These are phyloP conservation scores for Gracilariopsis chorda DNA, from an alignment of 23 red algal species.

Conservation along the genomic window DNA sequence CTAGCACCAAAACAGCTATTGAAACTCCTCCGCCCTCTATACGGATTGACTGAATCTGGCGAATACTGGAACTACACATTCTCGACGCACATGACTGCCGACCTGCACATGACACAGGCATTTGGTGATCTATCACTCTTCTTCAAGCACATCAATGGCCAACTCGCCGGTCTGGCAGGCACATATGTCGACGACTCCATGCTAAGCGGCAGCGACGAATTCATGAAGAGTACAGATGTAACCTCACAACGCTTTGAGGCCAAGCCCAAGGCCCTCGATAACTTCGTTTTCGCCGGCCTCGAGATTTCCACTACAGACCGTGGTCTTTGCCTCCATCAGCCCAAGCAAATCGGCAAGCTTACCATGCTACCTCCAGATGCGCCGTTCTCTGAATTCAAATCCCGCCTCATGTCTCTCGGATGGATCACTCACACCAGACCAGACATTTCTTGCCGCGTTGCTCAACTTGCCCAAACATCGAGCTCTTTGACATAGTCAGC, in stretches of 20 bases:
- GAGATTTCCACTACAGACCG: background rate
- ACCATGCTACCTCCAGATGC: background rate
- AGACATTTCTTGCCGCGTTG: background rate
- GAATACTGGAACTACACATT: constrained; percentile 50
- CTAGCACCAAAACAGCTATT: constrained; percentile 1
- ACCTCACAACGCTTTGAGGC: constrained; percentile 13
- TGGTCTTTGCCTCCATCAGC: background rate
- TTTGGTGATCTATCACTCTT: constrained; percentile 5
- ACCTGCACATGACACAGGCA: background rate
- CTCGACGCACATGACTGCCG: background rate
- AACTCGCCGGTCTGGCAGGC: background rate
- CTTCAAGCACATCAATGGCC: background rate
- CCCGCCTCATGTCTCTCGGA: background rate
- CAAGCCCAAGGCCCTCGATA: background rate
- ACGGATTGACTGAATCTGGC: constrained; percentile 9
- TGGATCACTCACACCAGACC: constrained; percentile 25
- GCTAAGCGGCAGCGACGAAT: background rate
- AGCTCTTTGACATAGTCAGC: too few relatives aligned
- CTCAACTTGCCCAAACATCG: background rate
- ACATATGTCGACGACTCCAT: constrained; percentile 40
- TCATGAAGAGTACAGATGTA: background rate
- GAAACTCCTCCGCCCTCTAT: constrained; percentile 27
- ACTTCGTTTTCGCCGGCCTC: constrained; percentile 15
- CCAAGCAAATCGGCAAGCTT: background rate
- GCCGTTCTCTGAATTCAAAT: background rate